Base-by-base conservation (phyloP, 164 flowering plant genomes). In the Paratinospora sagittata region DNA sequence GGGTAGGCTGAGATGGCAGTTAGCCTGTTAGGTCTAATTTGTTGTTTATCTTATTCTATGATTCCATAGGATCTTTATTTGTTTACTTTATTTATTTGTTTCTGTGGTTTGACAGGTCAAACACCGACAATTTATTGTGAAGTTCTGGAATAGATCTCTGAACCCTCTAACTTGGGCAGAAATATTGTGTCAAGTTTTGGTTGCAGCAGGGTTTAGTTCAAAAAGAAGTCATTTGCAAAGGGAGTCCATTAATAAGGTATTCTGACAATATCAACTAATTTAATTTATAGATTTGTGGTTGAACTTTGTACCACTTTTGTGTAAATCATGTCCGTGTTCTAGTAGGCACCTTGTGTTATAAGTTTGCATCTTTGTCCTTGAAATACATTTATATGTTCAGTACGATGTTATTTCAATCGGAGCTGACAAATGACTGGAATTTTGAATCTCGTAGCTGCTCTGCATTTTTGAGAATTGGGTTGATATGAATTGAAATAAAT, bases 131-230 rank as follows among this genome's bases (percentile, higher is more conserved):
- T 72, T 72, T 83, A 77, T 83, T 74, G 72, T 89, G 70, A 81
- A 81, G 60, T 78, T 87, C 37, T 95, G 99, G 99, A 85, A 79
- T 72, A 87, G 70, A 75, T 86, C 86, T 71, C 75, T 95, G 73
- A 95, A 92, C 65, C 81, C 94, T 77, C 77, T 92, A 57, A 95
- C 98, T 70, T 95, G 99, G 97, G 81, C 83, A 34, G 99, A 93
- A 75, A 88, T 92, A 81, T 66, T 95, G 73, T 88, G 90, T 34
- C 98, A 91, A 77, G 87, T 95, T 30, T 73, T 90, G 80, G 80
- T 87, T 81, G 97, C 98, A 26, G 90, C 99, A 81, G 98, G 99
- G 60, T 92, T 82, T 87, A 91, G 96, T 74, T 84, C 85, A 72
- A 90, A 79, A 68, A 81, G 75, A 67, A 82, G 78, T 72, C 61